Evolutionary conservation across 805 yeast genomes (phyloP).

Genomic region (Clavispora carvajalis): DNA sequence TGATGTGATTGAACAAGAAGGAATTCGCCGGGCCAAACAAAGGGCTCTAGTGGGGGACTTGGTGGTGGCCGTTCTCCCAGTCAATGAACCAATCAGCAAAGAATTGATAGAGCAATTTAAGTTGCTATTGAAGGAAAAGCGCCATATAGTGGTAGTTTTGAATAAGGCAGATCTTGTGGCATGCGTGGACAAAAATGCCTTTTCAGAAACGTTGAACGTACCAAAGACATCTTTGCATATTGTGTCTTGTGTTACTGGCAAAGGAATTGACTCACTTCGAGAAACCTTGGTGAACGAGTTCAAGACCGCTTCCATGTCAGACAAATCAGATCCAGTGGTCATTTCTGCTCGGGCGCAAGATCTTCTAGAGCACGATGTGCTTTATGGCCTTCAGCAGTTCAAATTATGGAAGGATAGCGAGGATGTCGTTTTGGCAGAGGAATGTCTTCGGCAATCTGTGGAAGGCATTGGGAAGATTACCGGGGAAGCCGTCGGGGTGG

Average conservation of each 20-base stretch:
- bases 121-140: conserved; percentile 20
- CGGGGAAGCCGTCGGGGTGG: conserved; percentile 83
- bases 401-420: conserved; percentile 41
- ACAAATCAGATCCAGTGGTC: conserved; percentile 57
- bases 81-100: conserved; percentile 21
- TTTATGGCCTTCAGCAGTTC: conserved; percentile 70
- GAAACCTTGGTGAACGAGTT: conserved; percentile 40
- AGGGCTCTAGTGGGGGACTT: conserved; percentile 61
- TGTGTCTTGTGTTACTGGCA: conserved; percentile 57
- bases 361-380: conserved; percentile 66
- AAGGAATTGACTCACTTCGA: conserved; percentile 51
- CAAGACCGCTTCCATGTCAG: conserved; percentile 43
- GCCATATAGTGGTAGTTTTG: conserved; percentile 41
- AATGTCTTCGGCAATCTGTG: conserved; percentile 64
- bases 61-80: conserved; percentile 59
- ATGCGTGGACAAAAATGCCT: conserved; percentile 12
- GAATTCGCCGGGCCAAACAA: conserved; percentile 69
- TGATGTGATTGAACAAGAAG: conserved; percentile 69
- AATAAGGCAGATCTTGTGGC: conserved; percentile 56
- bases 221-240: conserved; percentile 14
- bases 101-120: conserved; percentile 39
- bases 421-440: conserved; percentile 79
- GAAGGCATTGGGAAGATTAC: conserved; percentile 91
- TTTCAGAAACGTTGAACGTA: conserved; percentile 11
- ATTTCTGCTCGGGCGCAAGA: conserved; percentile 76